A percentile compares a stretch with the other conserved stretches of the same genome.
phyloP scores from a whole-genome alignment of 768 basidiomycete species.

The Panaeolus papilionaceus region DNA sequence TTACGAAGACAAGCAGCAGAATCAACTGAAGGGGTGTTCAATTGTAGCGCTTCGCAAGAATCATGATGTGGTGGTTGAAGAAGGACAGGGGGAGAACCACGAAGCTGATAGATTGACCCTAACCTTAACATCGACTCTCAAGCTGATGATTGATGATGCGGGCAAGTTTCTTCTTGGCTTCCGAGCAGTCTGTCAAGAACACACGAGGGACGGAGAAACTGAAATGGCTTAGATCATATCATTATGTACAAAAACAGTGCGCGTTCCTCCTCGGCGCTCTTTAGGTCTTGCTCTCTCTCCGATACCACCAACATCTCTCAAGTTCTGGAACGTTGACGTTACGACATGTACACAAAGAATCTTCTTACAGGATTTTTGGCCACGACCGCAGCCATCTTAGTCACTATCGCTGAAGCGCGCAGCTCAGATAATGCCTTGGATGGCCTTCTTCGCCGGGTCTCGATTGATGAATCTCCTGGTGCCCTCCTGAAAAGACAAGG shows the following conservation, averaged over 20 bases:
- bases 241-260: not conserved
- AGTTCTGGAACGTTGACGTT: not conserved
- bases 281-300: not conserved
- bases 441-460: not conserved
- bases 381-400: not conserved
- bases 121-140: no score
- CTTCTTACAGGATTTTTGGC: not conserved
- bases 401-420: not conserved
- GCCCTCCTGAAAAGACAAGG: not conserved
- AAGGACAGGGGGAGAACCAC: no score
- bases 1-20: not conserved
- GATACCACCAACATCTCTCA: not conserved
- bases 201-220: not conserved
- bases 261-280: not conserved
- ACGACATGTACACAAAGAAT: not conserved
- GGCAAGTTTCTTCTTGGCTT: not conserved
- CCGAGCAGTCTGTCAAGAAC: slow-evolving; percentile 1
- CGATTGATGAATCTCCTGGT: not conserved
- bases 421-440: not conserved
- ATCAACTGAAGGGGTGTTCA: not conserved
- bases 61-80: no score
- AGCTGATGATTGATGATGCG: not conserved
- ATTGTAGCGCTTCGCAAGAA: no score
- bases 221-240: not conserved
- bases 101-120: no score